These are phyloP conservation scores for Lagerstroemia speciosa DNA, from an alignment of 345 rosid genomes.

Conservation along the genomic window DNA sequence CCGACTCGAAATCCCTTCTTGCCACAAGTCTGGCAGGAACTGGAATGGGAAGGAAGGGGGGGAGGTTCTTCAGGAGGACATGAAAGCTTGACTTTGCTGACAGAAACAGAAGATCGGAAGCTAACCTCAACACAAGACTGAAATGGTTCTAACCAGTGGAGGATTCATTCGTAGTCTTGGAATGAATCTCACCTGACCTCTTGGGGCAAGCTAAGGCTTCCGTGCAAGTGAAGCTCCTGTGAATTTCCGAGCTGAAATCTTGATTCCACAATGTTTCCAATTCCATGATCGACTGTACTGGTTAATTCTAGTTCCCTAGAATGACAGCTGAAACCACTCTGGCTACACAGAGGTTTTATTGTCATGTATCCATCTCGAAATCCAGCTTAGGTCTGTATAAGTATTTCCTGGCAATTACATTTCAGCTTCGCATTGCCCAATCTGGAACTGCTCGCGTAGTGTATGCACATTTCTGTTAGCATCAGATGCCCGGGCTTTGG, in stretches of 20 bases:
- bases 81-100: slow-evolving; percentile 4
- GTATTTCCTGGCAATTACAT: background rate
- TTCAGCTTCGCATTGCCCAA: background rate
- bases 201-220: background rate
- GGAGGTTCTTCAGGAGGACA: slow-evolving; percentile 58
- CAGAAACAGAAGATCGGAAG: background rate
- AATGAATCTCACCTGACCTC: background rate
- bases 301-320: background rate
- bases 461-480: too few relatives aligned
- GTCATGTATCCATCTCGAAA: background rate
- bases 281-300: background rate
- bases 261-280: background rate
- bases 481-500: too few relatives aligned
- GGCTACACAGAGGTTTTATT: background rate
- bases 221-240: background rate
- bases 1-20: slow-evolving; percentile 67
- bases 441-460: background rate
- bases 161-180: background rate
- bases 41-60: slow-evolving; percentile 69
- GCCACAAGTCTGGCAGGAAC: slow-evolving; percentile 48
- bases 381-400: background rate
- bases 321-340: background rate
- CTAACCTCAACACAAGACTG: background rate
- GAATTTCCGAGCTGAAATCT: background rate
- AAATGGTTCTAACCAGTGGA: background rate